Conservation (phyloP, 2,329 filamentous ascomycete genomes). For the Blumeria graminis region DNA sequence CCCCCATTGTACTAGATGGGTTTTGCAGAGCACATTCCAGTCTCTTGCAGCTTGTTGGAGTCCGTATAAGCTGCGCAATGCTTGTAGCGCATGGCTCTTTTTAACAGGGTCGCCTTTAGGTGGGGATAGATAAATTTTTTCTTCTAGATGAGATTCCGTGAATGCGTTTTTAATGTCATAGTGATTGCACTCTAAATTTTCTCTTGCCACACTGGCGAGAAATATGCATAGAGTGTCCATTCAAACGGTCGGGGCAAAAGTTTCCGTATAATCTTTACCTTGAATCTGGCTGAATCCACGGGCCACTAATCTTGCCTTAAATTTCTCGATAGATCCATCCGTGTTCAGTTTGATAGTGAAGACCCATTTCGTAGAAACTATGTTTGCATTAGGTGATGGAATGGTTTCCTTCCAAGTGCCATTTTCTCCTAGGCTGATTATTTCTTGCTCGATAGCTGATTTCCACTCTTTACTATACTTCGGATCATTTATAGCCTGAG, state of each 20-base stretch:
- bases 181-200: background rate
- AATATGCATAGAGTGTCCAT: too few species aligned
- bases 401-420: too few species aligned
- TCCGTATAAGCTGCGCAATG: background rate
- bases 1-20: too few species aligned
- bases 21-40: too few species aligned
- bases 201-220: background rate
- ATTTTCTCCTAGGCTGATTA: too few species aligned
- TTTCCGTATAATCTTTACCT: background rate
- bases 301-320: background rate
- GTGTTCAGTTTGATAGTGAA: background rate
- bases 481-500: too few species aligned
- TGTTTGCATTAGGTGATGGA: too few species aligned
- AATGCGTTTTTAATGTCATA: background rate
- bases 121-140: background rate
- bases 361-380: background rate
- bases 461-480: too few species aligned
- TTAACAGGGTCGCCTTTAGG: background rate
- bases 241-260: too few species aligned
- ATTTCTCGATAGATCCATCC: background rate
- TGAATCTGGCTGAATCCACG: background rate
- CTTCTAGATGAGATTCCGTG: background rate
- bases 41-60: background rate
- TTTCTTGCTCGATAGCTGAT: too few species aligned
- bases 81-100: background rate